phyloP scores from a whole-genome alignment of 192 early-diverging fungal species.

The Coemansia aciculifera region DNA sequence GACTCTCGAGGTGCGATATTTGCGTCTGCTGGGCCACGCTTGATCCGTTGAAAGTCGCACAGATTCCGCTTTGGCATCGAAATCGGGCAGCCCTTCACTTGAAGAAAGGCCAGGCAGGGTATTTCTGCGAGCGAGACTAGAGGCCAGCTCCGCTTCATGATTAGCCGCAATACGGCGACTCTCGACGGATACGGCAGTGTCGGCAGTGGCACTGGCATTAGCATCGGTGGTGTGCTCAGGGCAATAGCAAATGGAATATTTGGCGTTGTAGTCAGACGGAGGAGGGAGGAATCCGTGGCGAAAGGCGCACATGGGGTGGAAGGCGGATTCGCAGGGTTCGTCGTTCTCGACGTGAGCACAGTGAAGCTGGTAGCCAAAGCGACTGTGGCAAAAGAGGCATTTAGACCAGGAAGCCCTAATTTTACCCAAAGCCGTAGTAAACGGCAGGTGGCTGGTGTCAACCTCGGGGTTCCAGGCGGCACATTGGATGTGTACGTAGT shows the following conservation, averaged over 20 bases:
- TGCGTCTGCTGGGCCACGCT: background rate
- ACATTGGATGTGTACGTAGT: constrained; percentile 50
- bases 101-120: constrained; percentile 12
- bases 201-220: background rate
- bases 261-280: constrained; percentile 29
- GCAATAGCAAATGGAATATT: constrained; percentile 29
- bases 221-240: constrained; percentile 15
- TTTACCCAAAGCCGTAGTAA: constrained; percentile 32
- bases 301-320: constrained; percentile 53
- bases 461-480: constrained; percentile 42
- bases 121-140: constrained; percentile 17
- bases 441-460: constrained; percentile 41
- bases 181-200: background rate
- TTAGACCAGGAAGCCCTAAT: constrained; percentile 12
- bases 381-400: constrained; percentile 34
- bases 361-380: constrained; percentile 39
- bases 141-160: background rate
- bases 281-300: constrained; percentile 30
- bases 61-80: background rate
- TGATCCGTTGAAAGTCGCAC: background rate
- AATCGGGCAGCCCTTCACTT: background rate
- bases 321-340: constrained; percentile 20
- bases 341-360: constrained; percentile 26
- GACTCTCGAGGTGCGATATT: background rate
- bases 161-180: constrained; percentile 15